These are phyloP conservation scores for Pythium grandisporangium DNA, from an alignment of 352 stramenopile species.

Conservation along the genomic window DNA sequence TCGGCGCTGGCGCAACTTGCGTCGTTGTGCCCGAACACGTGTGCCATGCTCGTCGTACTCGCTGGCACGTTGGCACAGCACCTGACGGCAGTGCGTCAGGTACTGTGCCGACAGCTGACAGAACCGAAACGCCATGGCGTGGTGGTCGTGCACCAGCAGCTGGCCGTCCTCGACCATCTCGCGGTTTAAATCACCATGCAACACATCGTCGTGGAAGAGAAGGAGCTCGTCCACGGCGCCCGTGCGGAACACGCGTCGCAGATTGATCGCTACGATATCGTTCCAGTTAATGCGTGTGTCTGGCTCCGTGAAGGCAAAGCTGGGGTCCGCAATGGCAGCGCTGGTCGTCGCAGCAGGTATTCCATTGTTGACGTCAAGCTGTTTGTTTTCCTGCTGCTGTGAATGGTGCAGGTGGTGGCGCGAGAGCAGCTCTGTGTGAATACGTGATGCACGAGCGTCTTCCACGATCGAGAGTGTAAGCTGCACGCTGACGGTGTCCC, in stretches of 20 bases:
- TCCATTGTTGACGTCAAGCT: too few species aligned
- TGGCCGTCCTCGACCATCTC: slow-evolving; percentile 39
- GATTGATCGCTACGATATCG: slow-evolving; percentile 32
- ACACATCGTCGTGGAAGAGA: slow-evolving; percentile 36
- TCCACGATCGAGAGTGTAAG: slow-evolving; percentile 4
- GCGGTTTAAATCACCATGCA: slow-evolving; percentile 39
- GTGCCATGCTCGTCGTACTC: slow-evolving; percentile 27
- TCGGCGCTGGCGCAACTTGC: slow-evolving; percentile 15
- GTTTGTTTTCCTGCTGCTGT: too few species aligned
- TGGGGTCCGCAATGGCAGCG: slow-evolving; percentile 24
- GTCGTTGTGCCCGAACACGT: slow-evolving; percentile 6
- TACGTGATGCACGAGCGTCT: slow-evolving; percentile 1
- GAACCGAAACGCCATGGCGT: slow-evolving; percentile 38
- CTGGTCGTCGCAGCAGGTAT: too few species aligned
- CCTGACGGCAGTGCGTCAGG: slow-evolving; percentile 44
- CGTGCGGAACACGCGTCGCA: slow-evolving; percentile 62
- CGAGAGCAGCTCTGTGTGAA: too few species aligned
- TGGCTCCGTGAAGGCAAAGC: slow-evolving; percentile 44
- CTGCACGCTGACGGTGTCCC: slow-evolving; percentile 1
- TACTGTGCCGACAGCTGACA: slow-evolving; percentile 65
- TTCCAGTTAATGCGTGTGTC: slow-evolving; percentile 49
- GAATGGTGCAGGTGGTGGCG: too few species aligned
- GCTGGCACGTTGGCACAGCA: slow-evolving; percentile 20
- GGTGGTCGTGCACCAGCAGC: slow-evolving; percentile 37
- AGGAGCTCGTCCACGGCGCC: slow-evolving; percentile 42